Evolutionary conservation across 306 rosid species (phyloP).

Genomic region (Cucumis sativus): Cucumber_9930_V3 NC_026655.2:22563001-22563500

Average conservation of each 20-base stretch:
- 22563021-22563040: constrained; percentile 23
- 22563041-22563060: constrained; percentile 32
- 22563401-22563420: constrained; percentile 64
- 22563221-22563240: constrained; percentile 22
- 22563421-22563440: constrained; percentile 50
- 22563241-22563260: constrained; percentile 45
- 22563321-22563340: constrained; percentile 31
- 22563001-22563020: constrained; percentile 9
- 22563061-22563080: constrained; percentile 58
- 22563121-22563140: constrained; percentile 48
- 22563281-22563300: constrained; percentile 40
- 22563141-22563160: constrained; percentile 55
- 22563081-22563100: constrained; percentile 64
- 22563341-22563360: constrained; percentile 46
- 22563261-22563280: constrained; percentile 34
- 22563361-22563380: constrained; percentile 61
- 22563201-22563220: constrained; percentile 31
- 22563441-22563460: constrained; percentile 48
- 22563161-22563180: constrained; percentile 69
- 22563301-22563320: constrained; percentile 33
- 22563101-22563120: constrained; percentile 49
- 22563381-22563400: constrained; percentile 34
- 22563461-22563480: constrained; percentile 48
- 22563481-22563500: constrained; percentile 44
- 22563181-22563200: constrained; percentile 24